These are phyloP conservation scores for Tolypocladium ophioglossoides DNA, from an alignment of 2,329 filamentous ascomycete genomes.

Conservation along the genomic window DNA sequence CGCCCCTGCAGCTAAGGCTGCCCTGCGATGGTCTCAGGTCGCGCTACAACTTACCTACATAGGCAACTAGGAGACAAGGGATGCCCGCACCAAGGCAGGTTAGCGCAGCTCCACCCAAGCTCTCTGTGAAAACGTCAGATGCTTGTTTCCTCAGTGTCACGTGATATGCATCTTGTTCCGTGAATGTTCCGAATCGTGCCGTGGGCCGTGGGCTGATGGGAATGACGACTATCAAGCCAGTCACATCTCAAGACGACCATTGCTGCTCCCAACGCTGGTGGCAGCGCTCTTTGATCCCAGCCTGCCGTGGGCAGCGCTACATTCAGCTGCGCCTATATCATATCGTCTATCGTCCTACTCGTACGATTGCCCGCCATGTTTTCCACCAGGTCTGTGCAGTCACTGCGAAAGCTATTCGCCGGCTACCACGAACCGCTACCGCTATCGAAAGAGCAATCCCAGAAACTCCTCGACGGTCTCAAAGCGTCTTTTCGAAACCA, in stretches of 20 bases:
- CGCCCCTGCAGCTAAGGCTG: neutral
- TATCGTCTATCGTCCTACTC: no score
- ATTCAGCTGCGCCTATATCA: slow-evolving; percentile 15
- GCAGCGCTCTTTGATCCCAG: slow-evolving; percentile 2
- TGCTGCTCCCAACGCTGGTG: neutral
- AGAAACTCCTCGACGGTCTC: slow-evolving; percentile 43
- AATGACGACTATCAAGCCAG: neutral
- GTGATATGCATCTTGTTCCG: neutral
- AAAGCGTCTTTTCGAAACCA: slow-evolving; percentile 47
- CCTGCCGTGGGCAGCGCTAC: slow-evolving; percentile 6
- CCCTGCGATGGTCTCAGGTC: neutral
- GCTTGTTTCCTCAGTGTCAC: neutral
- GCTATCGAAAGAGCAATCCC: slow-evolving; percentile 37
- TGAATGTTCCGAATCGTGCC: neutral
- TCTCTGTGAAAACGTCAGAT: no score
- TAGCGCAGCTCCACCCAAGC: neutral
- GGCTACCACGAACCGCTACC: slow-evolving; percentile 41
- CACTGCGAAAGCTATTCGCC: slow-evolving; percentile 27
- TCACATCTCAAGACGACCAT: neutral
- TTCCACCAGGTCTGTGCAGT: slow-evolving; percentile 25
- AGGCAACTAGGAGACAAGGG: no score
- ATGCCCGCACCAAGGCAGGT: neutral
- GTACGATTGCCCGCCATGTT: slow-evolving; percentile 19
- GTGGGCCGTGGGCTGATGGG: neutral
- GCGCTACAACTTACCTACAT: no score